Conservation (phyloP, 108 stramenopile species). For the Thalassiosira profunda region DNA sequence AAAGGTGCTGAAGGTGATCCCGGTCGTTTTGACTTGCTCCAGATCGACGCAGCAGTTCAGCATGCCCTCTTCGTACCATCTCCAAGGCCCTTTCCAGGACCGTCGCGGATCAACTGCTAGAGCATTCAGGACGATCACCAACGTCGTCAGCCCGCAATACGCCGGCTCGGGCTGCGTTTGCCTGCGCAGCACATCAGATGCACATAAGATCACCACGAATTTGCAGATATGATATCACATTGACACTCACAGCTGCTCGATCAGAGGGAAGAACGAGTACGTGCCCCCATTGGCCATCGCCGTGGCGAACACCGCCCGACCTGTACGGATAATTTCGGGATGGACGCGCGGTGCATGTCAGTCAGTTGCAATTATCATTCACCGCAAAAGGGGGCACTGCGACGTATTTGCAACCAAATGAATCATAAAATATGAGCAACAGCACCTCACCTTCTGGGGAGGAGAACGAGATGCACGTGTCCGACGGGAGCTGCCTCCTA, state of each 20-base stretch:
- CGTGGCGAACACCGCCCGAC: slow-evolving; percentile 57
- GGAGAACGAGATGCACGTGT: no score
- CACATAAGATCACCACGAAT: no score
- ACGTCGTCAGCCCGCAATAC: slow-evolving; percentile 94
- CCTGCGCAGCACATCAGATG: no score
- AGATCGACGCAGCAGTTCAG: slow-evolving; percentile 89
- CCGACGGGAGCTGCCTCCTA: no score
- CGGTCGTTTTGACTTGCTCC: slow-evolving; percentile 67
- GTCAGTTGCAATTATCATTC: no score
- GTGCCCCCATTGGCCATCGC: slow-evolving; percentile 38
- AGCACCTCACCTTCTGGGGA: no score
- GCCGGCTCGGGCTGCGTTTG: slow-evolving; percentile 93
- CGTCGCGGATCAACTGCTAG: slow-evolving; percentile 91
- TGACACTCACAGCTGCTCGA: slow-evolving; percentile 66
- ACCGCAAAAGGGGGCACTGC: no score
- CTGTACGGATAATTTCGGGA: no score
- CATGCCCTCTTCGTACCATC: slow-evolving; percentile 95
- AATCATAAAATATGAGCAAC: no score
- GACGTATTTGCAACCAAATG: no score
- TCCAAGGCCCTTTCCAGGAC: slow-evolving; percentile 96
- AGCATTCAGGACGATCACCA: slow-evolving; percentile 96
- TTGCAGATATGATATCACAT: no score
- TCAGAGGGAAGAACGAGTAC: slow-evolving; percentile 66
- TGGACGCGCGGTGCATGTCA: no score
- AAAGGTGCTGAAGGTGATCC: slow-evolving; percentile 81